Base-by-base conservation (phyloP, 129 eudicot species). In the Escallonia rubra region DNA sequence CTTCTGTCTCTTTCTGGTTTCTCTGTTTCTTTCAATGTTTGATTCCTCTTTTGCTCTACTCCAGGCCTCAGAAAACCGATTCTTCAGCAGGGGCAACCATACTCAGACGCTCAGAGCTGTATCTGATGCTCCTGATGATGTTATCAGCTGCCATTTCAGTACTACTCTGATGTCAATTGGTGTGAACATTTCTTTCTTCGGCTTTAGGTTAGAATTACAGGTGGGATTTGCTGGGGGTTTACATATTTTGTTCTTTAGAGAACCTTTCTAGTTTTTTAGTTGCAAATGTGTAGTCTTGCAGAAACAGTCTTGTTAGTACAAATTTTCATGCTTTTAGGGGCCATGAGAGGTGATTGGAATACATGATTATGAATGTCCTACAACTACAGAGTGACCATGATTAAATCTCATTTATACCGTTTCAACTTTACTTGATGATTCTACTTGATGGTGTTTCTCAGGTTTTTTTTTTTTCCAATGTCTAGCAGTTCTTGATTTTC, bases 21-120 rank as follows among this genome's bases (percentile, higher is more conserved):
- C 34, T 54, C 48, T 53, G 46, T 48, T 8, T 48, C 40, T 63
- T 13, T 53, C 23, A 46, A 64, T 8, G 3, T 8, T 65, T 65
- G 59, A 38, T 41, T 63, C 23, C 53, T 13, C 51, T 9, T 45
- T 55, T 67, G 49, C 59, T 23, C 34, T 23, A 40, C 66, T 75
- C 58, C 75, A 85, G 91, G 79, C 82, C 77, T 44, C 91, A 84
- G 76, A 45, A 51, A 55, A 6, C 50, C 57, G 34, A 76, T 56
- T 51, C 81, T 51, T 63, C 84, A 5, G 81, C 77, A 39, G 69
- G 39, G 66, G 43, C 70, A 47, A 67, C 74, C 56, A 73, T 76
- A 39, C 52, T 42, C 42, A 77, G 72, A 59, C 49, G 14, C 39
- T 55, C 77, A 57, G 76, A 76, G 66, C 66, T 81, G 59, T 65